Percentiles rank a stretch among this genome's conserved stretches.
phyloP scores from a whole-genome alignment of 148 eudicot species.

The Linanthus parryae region DNA sequence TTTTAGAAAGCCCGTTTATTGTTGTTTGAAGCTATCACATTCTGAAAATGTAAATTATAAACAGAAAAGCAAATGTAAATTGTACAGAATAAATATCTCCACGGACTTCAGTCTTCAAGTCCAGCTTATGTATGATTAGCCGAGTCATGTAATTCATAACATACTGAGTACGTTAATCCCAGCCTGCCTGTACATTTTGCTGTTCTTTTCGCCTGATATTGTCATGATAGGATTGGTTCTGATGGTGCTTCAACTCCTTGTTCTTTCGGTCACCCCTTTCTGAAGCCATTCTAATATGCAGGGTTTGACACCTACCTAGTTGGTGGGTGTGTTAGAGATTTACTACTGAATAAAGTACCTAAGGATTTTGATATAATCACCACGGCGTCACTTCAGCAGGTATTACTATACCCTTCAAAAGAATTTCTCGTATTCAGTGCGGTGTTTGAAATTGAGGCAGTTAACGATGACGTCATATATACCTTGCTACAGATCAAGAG shows the following conservation, averaged over 20 bases:
- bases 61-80: too few relatives aligned
- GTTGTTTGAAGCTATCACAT: too few relatives aligned
- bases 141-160: too few relatives aligned
- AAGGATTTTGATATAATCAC: constrained; percentile 96
- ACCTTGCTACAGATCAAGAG: constrained; percentile 40
- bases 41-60: too few relatives aligned
- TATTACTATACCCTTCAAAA: constrained; percentile 14
- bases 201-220: background rate
- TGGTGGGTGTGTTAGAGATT: constrained; percentile 98
- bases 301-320: constrained; percentile 87
- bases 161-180: background rate
- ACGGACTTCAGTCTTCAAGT: too few relatives aligned
- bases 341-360: constrained; percentile 64
- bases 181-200: background rate
- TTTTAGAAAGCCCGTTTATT: too few relatives aligned
- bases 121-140: too few relatives aligned
- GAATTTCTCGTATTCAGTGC: too few relatives aligned
- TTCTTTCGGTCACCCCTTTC: constrained; percentile 1
- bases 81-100: too few relatives aligned
- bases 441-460: background rate
- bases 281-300: constrained; percentile 27
- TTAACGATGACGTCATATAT: background rate
- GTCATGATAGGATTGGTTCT: background rate
- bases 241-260: background rate
- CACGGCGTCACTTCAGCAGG: constrained; percentile 68